A percentile compares a stretch with the other conserved stretches of the same genome.
Conservation (phyloP, 2,329 filamentous ascomycete species). For the Alternaria novae-zelandiae region DNA sequence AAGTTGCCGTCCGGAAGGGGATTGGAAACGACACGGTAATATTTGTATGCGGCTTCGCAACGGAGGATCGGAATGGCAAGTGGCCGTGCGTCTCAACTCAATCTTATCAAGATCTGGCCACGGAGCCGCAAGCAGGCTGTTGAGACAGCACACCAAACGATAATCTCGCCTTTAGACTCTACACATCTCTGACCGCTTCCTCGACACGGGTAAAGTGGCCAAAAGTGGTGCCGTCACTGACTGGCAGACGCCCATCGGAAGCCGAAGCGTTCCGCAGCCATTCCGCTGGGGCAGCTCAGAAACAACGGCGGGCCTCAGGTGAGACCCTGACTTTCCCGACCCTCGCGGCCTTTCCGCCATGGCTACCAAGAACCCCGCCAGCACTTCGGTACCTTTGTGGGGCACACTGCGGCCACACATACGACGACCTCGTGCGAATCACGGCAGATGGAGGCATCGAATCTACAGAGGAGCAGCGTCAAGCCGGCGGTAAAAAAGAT, state of each 20-base stretch:
- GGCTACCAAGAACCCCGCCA: slow-evolving; percentile 2
- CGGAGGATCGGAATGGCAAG: slow-evolving; percentile 5
- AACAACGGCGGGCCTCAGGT: not conserved
- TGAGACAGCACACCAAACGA: not conserved
- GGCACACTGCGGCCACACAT: not conserved
- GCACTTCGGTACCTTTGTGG: slow-evolving; percentile 3
- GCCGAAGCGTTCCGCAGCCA: slow-evolving; percentile 12
- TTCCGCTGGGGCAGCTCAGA: slow-evolving; percentile 8
- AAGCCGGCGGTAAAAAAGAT: not conserved
- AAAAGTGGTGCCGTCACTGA: slow-evolving; percentile 36
- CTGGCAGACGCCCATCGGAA: slow-evolving; percentile 10
- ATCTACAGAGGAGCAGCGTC: not conserved
- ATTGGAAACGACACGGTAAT: slow-evolving; percentile 32
- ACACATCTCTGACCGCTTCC: not conserved
- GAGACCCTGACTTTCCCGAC: not conserved
- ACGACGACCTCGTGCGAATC: not conserved
- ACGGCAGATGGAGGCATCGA: not conserved
- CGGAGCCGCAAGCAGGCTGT: not conserved
- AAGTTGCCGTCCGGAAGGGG: slow-evolving; percentile 31
- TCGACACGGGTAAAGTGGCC: slow-evolving; percentile 5
- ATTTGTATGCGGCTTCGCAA: slow-evolving; percentile 28
- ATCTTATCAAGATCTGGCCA: not conserved
- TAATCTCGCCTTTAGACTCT: not conserved
- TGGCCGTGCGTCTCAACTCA: slow-evolving; percentile 4
- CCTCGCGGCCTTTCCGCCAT: slow-evolving; percentile 4